These are phyloP conservation scores for Fusarium temperatum DNA, from an alignment of 2,329 filamentous ascomycete genomes.

Conservation along the genomic window DNA sequence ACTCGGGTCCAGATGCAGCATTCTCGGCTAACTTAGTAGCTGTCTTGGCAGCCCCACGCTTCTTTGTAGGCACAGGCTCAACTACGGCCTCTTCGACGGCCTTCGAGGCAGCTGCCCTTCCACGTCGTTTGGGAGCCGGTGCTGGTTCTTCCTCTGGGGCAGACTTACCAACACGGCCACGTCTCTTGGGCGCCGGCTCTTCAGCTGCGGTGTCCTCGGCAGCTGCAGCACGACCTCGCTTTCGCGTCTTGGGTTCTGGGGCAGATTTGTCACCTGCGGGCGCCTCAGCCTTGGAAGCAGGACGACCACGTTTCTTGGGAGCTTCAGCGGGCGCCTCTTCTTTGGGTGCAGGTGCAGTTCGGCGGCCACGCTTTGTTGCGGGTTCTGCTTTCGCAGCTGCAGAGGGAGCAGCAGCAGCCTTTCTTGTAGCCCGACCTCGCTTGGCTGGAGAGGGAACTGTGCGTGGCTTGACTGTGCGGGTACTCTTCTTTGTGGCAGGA, in stretches of 20 bases:
- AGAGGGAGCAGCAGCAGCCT: neutral
- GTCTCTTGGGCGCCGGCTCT: conserved; percentile 21
- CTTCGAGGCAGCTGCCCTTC: conserved; percentile 13
- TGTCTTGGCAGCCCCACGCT: conserved; percentile 12
- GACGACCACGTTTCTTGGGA: conserved; percentile 37
- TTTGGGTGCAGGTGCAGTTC: conserved; percentile 8
- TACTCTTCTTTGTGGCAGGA: conserved; percentile 8
- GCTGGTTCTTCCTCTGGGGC: neutral
- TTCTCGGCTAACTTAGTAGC: conserved; percentile 3
- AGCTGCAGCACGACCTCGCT: conserved; percentile 27
- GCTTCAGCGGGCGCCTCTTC: neutral
- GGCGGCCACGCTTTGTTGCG: conserved; percentile 16
- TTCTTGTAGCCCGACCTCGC: conserved; percentile 30
- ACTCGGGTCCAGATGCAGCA: conserved; percentile 1
- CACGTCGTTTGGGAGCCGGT: conserved; percentile 9
- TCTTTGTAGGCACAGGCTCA: conserved; percentile 17
- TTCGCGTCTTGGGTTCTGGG: conserved; percentile 21
- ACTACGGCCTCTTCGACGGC: neutral
- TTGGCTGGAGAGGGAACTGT: conserved; percentile 33
- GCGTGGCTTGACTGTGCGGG: conserved; percentile 16
- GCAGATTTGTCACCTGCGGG: neutral
- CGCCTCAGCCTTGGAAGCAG: conserved; percentile 14
- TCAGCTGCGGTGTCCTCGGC: neutral
- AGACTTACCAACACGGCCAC: conserved; percentile 17
- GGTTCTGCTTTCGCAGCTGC: conserved; percentile 5